Base-by-base conservation (phyloP, 2,329 filamentous ascomycete genomes). In the Penicillium brasilianum region DNA sequence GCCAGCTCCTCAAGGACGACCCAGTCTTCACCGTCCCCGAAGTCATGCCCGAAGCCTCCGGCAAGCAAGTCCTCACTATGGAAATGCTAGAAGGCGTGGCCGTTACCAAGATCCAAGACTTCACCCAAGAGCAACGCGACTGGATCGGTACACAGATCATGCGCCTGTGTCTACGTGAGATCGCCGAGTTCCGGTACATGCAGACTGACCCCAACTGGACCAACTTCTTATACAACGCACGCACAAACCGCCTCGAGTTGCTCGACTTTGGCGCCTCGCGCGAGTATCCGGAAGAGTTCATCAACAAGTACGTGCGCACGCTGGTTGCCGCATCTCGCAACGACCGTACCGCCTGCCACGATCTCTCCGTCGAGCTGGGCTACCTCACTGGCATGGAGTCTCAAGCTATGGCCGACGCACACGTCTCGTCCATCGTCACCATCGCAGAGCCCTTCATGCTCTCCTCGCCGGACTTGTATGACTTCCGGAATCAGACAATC, bases 191-290 rank as follows among this genome's bases (percentile, higher is more conserved):
- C 85, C 88, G 85, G 62, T 98, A 96, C 81, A 99, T 99, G 95
- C 95, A 99, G 80, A 99, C 95, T 5, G 95, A 99, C 74, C 95
- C 95, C 43, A 99, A 99, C 82, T 99, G 95, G 95, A 98, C 94
- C 36, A 99, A 99, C 78, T 99, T 99, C 77, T 84, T 98, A 20
- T 99, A 92, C 83, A 95, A 98, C 70, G 81, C 87, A 1, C 70
- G 81, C 20, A 87, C 84, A 4, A 81, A 87, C 69, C 90, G 88
- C 72, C 88, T 99, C 14, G 93, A 97, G 77, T 86, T 99, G 0
- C 88, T 99, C 55, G 96, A 99, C 78, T 99, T 99, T 77, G 95
- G 95, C 61, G 95, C 95, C 37, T 93, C 90, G 20, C 85, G 95
- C 70, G 94, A 93, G 67, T 99, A 89, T 74, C 92, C 93, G 0